Percentiles rank a stretch among this genome's conserved stretches.
phyloP scores from a whole-genome alignment of 805 yeast species.

The Wickerhamomyces sydowiorum region DNA sequence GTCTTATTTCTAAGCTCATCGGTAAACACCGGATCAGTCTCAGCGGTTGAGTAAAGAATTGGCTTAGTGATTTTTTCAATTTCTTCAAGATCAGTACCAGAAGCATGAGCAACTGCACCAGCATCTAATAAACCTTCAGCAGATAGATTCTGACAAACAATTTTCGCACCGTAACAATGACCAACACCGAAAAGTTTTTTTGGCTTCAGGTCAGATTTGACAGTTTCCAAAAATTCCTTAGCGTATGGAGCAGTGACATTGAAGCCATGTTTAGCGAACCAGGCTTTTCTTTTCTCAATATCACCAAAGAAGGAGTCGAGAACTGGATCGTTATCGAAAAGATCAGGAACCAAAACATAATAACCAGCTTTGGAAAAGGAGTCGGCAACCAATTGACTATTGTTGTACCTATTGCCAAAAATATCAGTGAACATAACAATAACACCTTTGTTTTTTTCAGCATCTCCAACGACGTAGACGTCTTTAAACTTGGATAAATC shows the following conservation, averaged over 20 bases:
- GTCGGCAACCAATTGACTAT: slow-evolving; percentile 55
- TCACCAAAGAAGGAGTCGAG: not conserved
- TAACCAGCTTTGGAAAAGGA: slow-evolving; percentile 51
- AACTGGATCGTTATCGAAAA: slow-evolving; percentile 44
- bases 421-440: slow-evolving; percentile 63
- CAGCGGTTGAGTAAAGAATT: slow-evolving; percentile 63
- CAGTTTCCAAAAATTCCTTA: slow-evolving; percentile 34
- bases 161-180: slow-evolving; percentile 78
- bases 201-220: slow-evolving; percentile 40
- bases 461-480: not conserved
- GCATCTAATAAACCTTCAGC: slow-evolving; percentile 34
- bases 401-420: slow-evolving; percentile 50
- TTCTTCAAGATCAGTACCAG: slow-evolving; percentile 58
- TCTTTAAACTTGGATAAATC: not conserved
- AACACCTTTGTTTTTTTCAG: slow-evolving; percentile 16
- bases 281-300: slow-evolving; percentile 24
- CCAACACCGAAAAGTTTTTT: slow-evolving; percentile 53
- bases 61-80: slow-evolving; percentile 54
- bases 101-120: slow-evolving; percentile 77
- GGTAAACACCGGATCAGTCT: slow-evolving; percentile 54
- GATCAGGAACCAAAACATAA: slow-evolving; percentile 64
- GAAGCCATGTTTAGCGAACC: slow-evolving; percentile 46
- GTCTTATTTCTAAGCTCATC: slow-evolving; percentile 53
- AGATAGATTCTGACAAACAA: slow-evolving; percentile 41
- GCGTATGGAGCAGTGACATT: slow-evolving; percentile 39